Base-by-base conservation (phyloP, 257 asterid species). In the Rauvolfia tetraphylla region DNA sequence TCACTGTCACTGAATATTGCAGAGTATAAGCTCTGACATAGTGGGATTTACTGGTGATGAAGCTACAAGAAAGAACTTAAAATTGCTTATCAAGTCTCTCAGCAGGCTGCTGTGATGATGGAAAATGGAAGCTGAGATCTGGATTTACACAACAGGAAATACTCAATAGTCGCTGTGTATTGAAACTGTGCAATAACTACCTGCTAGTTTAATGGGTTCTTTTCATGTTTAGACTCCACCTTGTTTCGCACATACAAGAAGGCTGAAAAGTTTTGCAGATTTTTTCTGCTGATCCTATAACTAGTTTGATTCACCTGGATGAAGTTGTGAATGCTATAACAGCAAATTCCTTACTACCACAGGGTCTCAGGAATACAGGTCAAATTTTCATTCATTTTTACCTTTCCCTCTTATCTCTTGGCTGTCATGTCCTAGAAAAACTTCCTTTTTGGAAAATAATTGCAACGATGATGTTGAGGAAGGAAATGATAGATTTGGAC, bases 21-120 rank as follows among this genome's bases (percentile, higher is more conserved):
- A 94, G 97, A 87, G 79, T 79, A 92, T 94, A 78, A 94, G 97
- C 89, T 90, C 95, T 42, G 98, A 94, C 68, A 63, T 93, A 79
- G 79, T 91, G 61, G 97, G 91, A 82, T 91, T 93, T 81, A 91
- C 98, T 36, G 97, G 98, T 57, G 98, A 93, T 78, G 98, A 92
- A 83, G 91, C 95, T 78, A 90, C 97, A 65, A 85, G 97, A 79
- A 88, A 81, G 88, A 90, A 92, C 84, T 86, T 94, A 79, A 94
- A 94, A 82, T 76, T 84, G 86, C 96, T 90, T 75, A 92, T 94
- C 79, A 89, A 90, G 89, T 86, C 98, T 72, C 97, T 93, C 71
- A 93, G 98, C 90, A 88, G 98, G 87, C 77, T 93, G 62, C 75
- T 93, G 76, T 93, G 85, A 88, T 71, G 81, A 80, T 75, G 72